Percentiles rank a stretch among this genome's conserved stretches.
Evolutionary conservation across 495 filamentous ascomycete genomes (phyloP).

Genomic region (Penicillium psychrofluorescens): DNA sequence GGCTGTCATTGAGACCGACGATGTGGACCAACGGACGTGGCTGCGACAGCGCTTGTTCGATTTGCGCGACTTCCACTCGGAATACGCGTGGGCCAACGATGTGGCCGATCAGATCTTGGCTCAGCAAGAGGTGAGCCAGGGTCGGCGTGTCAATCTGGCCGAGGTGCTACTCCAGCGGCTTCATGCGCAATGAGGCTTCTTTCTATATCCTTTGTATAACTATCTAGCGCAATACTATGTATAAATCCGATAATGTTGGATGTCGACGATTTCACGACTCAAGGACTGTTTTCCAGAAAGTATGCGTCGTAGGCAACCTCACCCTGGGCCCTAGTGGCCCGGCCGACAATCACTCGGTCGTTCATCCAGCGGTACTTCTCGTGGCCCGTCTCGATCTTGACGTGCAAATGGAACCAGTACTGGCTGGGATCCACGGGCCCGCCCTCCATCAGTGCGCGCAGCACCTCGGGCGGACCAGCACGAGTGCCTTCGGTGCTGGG

Average conservation of each 20-base stretch:
- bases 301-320: slow-evolving; percentile 27
- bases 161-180: slow-evolving; percentile 22
- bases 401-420: slow-evolving; percentile 27
- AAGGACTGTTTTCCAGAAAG: slow-evolving; percentile 18
- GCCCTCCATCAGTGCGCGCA: slow-evolving; percentile 23
- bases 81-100: slow-evolving; percentile 27
- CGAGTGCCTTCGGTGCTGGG: slow-evolving; percentile 20
- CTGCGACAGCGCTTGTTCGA: slow-evolving; percentile 29
- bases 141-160: slow-evolving; percentile 24
- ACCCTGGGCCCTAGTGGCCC: slow-evolving; percentile 19
- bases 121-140: slow-evolving; percentile 20
- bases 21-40: slow-evolving; percentile 31
- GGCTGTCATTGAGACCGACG: slow-evolving; percentile 36
- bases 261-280: neutral
- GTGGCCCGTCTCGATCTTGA: slow-evolving; percentile 24
- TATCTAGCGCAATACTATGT: slow-evolving; percentile 8
- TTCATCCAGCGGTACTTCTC: slow-evolving; percentile 30
- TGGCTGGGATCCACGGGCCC: slow-evolving; percentile 17
- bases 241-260: slow-evolving; percentile 4
- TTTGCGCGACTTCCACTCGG: slow-evolving; percentile 23
- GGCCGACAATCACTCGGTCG: slow-evolving; percentile 23
- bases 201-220: slow-evolving; percentile 10
- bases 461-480: slow-evolving; percentile 19
- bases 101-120: slow-evolving; percentile 27
- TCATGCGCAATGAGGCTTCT: slow-evolving; percentile 8